These are phyloP conservation scores for Microcyclosporella mali DNA, from an alignment of 2,329 filamentous ascomycete genomes.

Conservation along the genomic window DNA sequence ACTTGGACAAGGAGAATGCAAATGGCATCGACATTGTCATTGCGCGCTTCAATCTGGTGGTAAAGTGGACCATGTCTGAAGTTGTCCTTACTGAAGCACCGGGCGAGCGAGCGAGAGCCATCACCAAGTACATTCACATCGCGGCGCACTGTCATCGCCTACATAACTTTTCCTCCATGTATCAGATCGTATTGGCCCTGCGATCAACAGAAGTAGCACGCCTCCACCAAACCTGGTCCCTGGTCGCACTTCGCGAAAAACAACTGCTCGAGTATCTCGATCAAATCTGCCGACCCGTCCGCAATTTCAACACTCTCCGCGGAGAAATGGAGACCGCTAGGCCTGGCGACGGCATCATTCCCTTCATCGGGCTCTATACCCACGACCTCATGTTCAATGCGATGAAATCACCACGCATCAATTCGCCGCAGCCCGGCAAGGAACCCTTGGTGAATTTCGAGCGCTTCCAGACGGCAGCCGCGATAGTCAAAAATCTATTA, in stretches of 20 bases:
- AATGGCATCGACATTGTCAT: constrained; percentile 76
- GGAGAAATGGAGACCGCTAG: constrained; percentile 64
- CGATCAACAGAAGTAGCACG: constrained; percentile 66
- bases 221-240: constrained; percentile 63
- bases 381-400: constrained; percentile 78
- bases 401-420: constrained; percentile 67
- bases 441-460: constrained; percentile 77
- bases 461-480: constrained; percentile 67
- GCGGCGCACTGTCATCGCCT: constrained; percentile 67
- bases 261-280: constrained; percentile 64
- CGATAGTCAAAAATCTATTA: constrained; percentile 71
- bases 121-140: constrained; percentile 78
- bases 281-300: constrained; percentile 64
- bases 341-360: constrained; percentile 68
- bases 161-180: constrained; percentile 78
- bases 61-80: constrained; percentile 80
- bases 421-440: constrained; percentile 41
- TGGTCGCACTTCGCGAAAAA: constrained; percentile 60
- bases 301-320: constrained; percentile 70
- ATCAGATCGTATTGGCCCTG: constrained; percentile 71
- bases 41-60: constrained; percentile 80
- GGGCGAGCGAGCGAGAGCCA: constrained; percentile 66
- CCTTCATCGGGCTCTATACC: constrained; percentile 75
- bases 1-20: constrained; percentile 52
- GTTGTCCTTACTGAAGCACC: constrained; percentile 66